Evolutionary conservation across 306 rosid species (phyloP).

Genomic region (barrel medic (Medicago truncatula)): DNA sequence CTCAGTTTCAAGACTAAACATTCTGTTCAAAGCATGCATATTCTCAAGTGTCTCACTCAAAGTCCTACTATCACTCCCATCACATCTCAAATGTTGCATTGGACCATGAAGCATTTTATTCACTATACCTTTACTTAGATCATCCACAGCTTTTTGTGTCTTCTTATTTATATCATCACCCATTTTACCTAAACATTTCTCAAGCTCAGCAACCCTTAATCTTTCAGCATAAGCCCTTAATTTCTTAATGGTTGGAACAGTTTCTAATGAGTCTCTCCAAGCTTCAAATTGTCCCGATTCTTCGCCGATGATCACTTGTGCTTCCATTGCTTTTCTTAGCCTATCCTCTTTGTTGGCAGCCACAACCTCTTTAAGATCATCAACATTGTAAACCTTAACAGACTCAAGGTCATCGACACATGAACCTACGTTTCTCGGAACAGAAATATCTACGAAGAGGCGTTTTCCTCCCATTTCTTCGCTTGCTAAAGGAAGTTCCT

Average conservation of each 20-base stretch:
- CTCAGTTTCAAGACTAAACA: constrained; percentile 97
- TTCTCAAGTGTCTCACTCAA: constrained; percentile 91
- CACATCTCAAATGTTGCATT: constrained; percentile 98
- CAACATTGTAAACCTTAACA: constrained; percentile 80
- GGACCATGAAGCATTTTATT: constrained; percentile 98
- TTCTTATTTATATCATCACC: constrained; percentile 90
- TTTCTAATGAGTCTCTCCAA: constrained; percentile 98
- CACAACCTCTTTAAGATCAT: constrained; percentile 96
- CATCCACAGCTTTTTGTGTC: constrained; percentile 90
- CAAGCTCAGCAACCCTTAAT: constrained; percentile 86
- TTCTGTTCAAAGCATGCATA: constrained; percentile 98
- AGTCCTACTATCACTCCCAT: constrained; percentile 95
- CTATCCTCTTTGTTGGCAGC: constrained; percentile 99
- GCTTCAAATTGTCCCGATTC: constrained; percentile 94
- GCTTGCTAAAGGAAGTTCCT: constrained; percentile 71
- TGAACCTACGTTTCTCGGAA: constrained; percentile 89
- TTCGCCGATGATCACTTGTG: constrained; percentile 83
- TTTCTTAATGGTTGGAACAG: constrained; percentile 97
- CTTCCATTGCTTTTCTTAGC: constrained; percentile 92
- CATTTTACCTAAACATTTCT: constrained; percentile 89
- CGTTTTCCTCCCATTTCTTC: constrained; percentile 61
- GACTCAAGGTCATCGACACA: constrained; percentile 73
- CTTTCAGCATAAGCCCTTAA: constrained; percentile 97
- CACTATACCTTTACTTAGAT: constrained; percentile 93
- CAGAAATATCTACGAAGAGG: constrained; percentile 85